Percentiles rank a stretch among this genome's conserved stretches.
Evolutionary conservation across 192 early-diverging fungal species (phyloP).

Genomic region (Piromyces sp.): DNA sequence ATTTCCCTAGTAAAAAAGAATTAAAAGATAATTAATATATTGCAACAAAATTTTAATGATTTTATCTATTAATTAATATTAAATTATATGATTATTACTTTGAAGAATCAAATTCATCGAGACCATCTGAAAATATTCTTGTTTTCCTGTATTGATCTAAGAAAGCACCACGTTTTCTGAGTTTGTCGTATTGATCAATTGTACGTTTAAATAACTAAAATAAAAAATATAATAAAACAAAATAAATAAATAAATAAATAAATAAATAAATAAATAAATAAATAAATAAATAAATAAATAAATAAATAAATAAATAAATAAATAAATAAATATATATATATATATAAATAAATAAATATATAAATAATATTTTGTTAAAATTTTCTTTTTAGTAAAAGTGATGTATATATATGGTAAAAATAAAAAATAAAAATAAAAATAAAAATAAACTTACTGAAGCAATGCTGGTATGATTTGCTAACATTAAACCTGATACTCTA

Average conservation of each 20-base stretch:
- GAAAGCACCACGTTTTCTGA: constrained; percentile 90
- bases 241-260: background rate
- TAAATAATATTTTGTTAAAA: background rate
- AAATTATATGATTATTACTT: constrained; percentile 7
- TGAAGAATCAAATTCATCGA: constrained; percentile 87
- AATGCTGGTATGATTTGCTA: constrained; percentile 95
- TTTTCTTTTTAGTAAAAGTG: no score
- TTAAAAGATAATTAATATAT: background rate
- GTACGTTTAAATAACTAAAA: constrained; percentile 72
- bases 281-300: constrained; percentile 2
- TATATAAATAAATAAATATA: constrained; percentile 1
- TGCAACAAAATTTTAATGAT: no score
- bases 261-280: background rate
- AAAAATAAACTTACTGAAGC: constrained; percentile 43
- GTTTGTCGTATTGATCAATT: constrained; percentile 78
- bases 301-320: constrained; percentile 1
- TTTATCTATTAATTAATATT: background rate
- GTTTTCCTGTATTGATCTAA: constrained; percentile 83
- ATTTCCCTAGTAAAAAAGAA: constrained; percentile 32
- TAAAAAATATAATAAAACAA: no score
- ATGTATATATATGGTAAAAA: no score
- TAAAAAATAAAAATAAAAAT: no score
- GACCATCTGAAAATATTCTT: constrained; percentile 50
- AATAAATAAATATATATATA: constrained; percentile 6
- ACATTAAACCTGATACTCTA: constrained; percentile 90